phyloP scores from a whole-genome alignment of 225 moss, liverwort and hornwort species.

The Takakia lepidozioides region DNA sequence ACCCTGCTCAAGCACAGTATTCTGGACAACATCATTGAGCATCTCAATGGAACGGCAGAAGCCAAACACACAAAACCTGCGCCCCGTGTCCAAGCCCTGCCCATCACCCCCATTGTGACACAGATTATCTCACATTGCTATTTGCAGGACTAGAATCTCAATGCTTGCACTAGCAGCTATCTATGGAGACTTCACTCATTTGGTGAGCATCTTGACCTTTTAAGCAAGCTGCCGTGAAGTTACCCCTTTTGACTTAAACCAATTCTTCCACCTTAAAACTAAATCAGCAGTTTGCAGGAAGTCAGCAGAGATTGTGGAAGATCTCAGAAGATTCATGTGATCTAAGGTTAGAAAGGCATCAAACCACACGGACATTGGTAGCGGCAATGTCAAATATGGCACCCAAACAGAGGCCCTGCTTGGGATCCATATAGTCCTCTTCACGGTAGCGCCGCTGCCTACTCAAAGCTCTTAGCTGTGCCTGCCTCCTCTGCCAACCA shows the following conservation, averaged over 20 bases:
- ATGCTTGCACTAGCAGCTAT: no score
- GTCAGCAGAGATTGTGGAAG: no score
- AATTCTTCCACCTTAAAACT: no score
- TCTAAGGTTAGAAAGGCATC: no score
- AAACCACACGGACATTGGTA: conserved; percentile 86
- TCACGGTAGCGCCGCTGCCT: conserved; percentile 73
- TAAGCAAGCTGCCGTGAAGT: no score
- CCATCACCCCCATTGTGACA: conserved; percentile 2
- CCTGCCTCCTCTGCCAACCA: conserved; percentile 69
- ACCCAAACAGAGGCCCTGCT: conserved; percentile 93
- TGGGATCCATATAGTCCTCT: conserved; percentile 99
- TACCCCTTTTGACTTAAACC: no score
- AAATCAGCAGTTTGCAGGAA: no score
- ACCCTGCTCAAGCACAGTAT: conserved; percentile 81
- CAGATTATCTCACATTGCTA: no score
- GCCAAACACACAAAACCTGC: conserved; percentile 88
- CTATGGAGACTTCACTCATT: no score
- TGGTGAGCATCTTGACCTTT: no score
- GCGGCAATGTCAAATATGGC: conserved; percentile 97
- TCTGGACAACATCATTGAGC: conserved; percentile 95
- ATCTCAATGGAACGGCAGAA: conserved; percentile 98
- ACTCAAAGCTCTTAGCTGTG: conserved; percentile 19
- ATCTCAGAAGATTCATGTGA: no score
- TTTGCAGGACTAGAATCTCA: no score
- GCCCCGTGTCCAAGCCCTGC: conserved; percentile 94